phyloP scores from a whole-genome alignment of 495 filamentous ascomycete genomes.

The Lepraria neglecta region DNA sequence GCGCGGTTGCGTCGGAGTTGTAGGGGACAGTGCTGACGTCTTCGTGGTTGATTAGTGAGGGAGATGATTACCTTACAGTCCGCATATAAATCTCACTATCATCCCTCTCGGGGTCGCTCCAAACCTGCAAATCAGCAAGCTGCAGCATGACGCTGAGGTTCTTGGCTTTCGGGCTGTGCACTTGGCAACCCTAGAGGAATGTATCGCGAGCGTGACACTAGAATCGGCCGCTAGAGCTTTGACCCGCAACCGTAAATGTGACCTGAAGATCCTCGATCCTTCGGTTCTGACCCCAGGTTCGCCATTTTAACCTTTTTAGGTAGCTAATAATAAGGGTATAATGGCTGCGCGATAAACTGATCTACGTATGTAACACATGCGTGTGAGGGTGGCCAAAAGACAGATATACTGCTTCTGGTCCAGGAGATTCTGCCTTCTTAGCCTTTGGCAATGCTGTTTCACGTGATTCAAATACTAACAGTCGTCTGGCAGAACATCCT shows the following conservation, averaged over 20 bases:
- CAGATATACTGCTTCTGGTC: too few species aligned
- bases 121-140: conserved; percentile 2
- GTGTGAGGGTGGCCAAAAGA: too few species aligned
- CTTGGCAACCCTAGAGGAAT: neutral
- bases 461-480: too few species aligned
- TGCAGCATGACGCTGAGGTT: neutral
- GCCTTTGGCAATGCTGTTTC: too few species aligned
- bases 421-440: too few species aligned
- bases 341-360: too few species aligned
- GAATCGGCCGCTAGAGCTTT: neutral
- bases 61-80: neutral
- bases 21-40: conserved; percentile 3
- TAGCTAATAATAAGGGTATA: too few species aligned
- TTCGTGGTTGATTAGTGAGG: conserved; percentile 5
- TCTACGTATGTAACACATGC: too few species aligned
- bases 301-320: too few species aligned
- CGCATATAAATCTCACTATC: neutral
- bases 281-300: too few species aligned
- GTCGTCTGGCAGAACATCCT: too few species aligned
- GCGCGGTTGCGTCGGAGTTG: neutral
- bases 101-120: neutral
- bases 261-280: too few species aligned
- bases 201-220: neutral
- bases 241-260: neutral
- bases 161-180: conserved; percentile 7